Evolutionary conservation across 2,329 filamentous ascomycete species (phyloP).

Genomic region (Microdochium trichocladiopsis): DNA sequence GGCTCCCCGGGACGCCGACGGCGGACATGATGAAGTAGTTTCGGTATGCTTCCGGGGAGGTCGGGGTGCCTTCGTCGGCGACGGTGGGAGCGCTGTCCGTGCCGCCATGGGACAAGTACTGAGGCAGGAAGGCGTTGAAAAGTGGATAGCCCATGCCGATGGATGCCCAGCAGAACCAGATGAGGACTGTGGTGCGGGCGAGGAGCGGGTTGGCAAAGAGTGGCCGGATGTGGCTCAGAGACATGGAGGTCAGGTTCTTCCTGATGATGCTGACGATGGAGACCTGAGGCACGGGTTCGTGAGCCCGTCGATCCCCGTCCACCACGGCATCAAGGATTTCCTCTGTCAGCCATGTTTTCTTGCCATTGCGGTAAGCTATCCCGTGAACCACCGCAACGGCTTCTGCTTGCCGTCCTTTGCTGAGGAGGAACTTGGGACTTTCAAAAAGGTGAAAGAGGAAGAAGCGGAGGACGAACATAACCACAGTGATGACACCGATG

Average conservation of each 20-base stretch:
- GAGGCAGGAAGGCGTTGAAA: conserved; percentile 86
- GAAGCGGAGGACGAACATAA: conserved; percentile 74
- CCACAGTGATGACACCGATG: conserved; percentile 65
- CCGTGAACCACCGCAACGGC: conserved; percentile 75
- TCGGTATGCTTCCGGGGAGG: conserved; percentile 53
- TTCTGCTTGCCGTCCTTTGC: conserved; percentile 67
- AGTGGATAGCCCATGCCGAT: conserved; percentile 85
- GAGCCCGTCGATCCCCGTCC: conserved; percentile 20
- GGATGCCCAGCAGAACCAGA: conserved; percentile 77
- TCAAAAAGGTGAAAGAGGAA: conserved; percentile 77
- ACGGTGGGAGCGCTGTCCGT: conserved; percentile 26
- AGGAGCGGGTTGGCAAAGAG: conserved; percentile 52
- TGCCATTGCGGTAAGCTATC: conserved; percentile 64
- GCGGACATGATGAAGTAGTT: conserved; percentile 78
- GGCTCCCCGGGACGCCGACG: conserved; percentile 68
- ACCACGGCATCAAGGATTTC: conserved; percentile 56
- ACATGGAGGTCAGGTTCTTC: conserved; percentile 59
- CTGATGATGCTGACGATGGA: conserved; percentile 37
- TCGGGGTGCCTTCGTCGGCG: conserved; percentile 16
- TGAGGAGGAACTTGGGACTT: conserved; percentile 77
- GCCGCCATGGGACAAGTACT: conserved; percentile 63
- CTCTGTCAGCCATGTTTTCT: conserved; percentile 69
- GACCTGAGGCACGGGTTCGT: conserved; percentile 11
- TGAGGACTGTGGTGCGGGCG: conserved; percentile 41
- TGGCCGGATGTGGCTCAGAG: conserved; percentile 56